These are phyloP conservation scores for Nakazawaea wickerhamii DNA, from an alignment of 805 yeast genomes.

Conservation along the genomic window DNA sequence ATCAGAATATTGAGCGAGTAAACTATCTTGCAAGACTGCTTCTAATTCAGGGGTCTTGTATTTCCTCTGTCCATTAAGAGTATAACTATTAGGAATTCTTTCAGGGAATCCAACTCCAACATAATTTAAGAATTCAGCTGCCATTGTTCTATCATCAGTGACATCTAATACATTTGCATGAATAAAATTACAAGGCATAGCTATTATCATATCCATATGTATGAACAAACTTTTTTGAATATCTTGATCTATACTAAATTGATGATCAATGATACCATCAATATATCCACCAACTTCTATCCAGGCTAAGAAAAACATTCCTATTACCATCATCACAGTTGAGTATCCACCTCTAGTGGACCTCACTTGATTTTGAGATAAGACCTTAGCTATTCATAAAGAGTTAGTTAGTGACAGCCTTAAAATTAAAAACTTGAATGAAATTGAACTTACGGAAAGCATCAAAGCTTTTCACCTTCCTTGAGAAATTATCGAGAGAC, in stretches of 20 bases:
- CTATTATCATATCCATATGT: constrained; percentile 75
- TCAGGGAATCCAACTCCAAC: constrained; percentile 53
- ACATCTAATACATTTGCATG: constrained; percentile 73
- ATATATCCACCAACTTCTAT: constrained; percentile 78
- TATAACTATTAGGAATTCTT: constrained; percentile 42
- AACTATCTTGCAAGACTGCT: constrained; percentile 57
- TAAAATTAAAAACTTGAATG: neutral
- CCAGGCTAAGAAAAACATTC: constrained; percentile 68
- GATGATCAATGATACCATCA: constrained; percentile 77
- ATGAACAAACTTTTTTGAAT: constrained; percentile 55
- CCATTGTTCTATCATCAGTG: constrained; percentile 73
- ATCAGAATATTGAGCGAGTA: constrained; percentile 56
- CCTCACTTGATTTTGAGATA: constrained; percentile 63
- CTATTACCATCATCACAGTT: constrained; percentile 56
- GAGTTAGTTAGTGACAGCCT: neutral
- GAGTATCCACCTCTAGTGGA: constrained; percentile 75
- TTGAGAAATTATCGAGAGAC: constrained; percentile 31
- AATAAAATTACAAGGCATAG: constrained; percentile 75
- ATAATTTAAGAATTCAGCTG: constrained; percentile 67
- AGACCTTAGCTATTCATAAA: constrained; percentile 56
- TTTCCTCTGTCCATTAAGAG: constrained; percentile 39
- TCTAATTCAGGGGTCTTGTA: constrained; percentile 60
- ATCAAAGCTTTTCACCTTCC: constrained; percentile 52
- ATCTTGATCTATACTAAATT: constrained; percentile 65
- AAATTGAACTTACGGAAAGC: constrained; percentile 53